These are phyloP conservation scores for Citrullus mucosospermus DNA, from an alignment of 306 rosid genomes.

Conservation along the genomic window DNA sequence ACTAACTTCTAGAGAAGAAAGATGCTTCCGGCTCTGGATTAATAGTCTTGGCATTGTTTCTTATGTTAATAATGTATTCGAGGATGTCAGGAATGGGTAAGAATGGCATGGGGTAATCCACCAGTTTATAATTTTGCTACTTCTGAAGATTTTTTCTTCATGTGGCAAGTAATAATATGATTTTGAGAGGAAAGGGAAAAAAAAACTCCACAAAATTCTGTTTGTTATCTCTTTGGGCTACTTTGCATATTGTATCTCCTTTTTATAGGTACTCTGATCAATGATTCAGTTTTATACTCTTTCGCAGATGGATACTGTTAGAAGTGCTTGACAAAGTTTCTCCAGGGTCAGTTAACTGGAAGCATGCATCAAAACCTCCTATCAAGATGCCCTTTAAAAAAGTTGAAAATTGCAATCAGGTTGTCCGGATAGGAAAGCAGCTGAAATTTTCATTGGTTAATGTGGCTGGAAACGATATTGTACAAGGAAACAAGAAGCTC, in stretches of 20 bases:
- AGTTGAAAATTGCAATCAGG: conserved; percentile 95
- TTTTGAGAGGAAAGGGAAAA: neutral
- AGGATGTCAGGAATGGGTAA: conserved; percentile 94
- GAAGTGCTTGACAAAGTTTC: conserved; percentile 88
- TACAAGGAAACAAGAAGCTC: conserved; percentile 98
- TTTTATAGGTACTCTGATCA: conserved; percentile 10
- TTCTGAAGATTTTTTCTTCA: neutral
- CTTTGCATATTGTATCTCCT: neutral
- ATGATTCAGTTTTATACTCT: neutral
- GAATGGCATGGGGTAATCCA: conserved; percentile 9
- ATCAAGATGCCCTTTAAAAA: conserved; percentile 92
- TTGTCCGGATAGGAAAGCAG: conserved; percentile 54
- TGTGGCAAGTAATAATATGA: neutral
- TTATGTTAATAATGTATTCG: conserved; percentile 64
- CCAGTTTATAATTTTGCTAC: neutral
- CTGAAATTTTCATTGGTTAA: conserved; percentile 78
- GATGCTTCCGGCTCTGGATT: conserved; percentile 93
- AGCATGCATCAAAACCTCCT: conserved; percentile 93
- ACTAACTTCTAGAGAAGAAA: conserved; percentile 88
- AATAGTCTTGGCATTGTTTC: conserved; percentile 80
- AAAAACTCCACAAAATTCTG: neutral
- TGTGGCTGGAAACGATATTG: conserved; percentile 84
- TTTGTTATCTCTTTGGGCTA: neutral
- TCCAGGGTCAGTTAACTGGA: conserved; percentile 82
- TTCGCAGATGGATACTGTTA: conserved; percentile 66